phyloP scores from a whole-genome alignment of 495 filamentous ascomycete genomes.

The Xanthoparmelia taractica region DNA sequence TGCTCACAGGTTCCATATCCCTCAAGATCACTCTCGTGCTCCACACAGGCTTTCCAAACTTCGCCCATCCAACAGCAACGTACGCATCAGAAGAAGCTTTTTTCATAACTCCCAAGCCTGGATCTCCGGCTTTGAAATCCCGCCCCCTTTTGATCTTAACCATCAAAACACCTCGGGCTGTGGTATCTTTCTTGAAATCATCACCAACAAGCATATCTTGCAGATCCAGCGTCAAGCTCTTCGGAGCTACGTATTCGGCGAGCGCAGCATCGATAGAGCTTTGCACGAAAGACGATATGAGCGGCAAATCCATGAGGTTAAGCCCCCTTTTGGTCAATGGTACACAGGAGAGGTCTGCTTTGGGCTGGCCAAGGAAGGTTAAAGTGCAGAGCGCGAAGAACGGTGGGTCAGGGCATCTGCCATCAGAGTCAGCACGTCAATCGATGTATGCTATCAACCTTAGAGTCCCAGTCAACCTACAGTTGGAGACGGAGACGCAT shows the following conservation, averaged over 20 bases:
- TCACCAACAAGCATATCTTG: slow-evolving; percentile 69
- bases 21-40: slow-evolving; percentile 55
- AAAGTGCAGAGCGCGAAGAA: slow-evolving; percentile 63
- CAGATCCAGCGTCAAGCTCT: slow-evolving; percentile 61
- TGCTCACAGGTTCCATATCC: slow-evolving; percentile 45
- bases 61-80: slow-evolving; percentile 64
- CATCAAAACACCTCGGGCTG: slow-evolving; percentile 54
- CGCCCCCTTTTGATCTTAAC: slow-evolving; percentile 54
- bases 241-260: slow-evolving; percentile 65
- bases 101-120: slow-evolving; percentile 44
- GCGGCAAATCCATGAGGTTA: slow-evolving; percentile 63
- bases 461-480: background rate
- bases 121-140: slow-evolving; percentile 61
- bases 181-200: slow-evolving; percentile 67
- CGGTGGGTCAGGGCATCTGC: slow-evolving; percentile 55
- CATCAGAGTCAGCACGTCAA: background rate
- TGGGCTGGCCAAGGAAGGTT: slow-evolving; percentile 69
- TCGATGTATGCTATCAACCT: background rate
- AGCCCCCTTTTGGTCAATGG: slow-evolving; percentile 57
- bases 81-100: slow-evolving; percentile 59
- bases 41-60: slow-evolving; percentile 61
- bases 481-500: slow-evolving; percentile 59
- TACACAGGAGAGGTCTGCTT: slow-evolving; percentile 59
- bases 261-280: slow-evolving; percentile 62
- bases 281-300: slow-evolving; percentile 67